Base-by-base conservation (phyloP, 1,284 basidiomycete species). In the Sanghuangporus sanghuang region DNA sequence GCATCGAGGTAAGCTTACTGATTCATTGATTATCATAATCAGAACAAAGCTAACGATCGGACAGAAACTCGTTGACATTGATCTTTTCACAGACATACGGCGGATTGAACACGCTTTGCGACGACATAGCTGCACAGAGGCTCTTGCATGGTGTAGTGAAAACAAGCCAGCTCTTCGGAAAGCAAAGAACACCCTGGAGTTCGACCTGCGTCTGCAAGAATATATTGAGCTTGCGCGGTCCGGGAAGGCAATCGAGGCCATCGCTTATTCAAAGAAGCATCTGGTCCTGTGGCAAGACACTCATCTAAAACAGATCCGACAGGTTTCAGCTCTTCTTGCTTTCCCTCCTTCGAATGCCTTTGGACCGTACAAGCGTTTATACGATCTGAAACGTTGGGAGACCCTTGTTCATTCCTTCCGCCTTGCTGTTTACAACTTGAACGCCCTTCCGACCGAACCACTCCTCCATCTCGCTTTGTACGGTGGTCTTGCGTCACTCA, bases 91-190 rank as follows among this genome's bases (percentile, higher is more conserved):
- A 63, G 95, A 98, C 68, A 91, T 98, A 53, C 82, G 81, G 38
- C 82, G 88, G 61, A 95, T 98, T 67, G 95, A 98, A 74, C 79
- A 82, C 6, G 93, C 93, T 0, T 81, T 99, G 18, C 76, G 79
- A 16, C 77, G 78, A 57, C 87, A 93, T 68, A 91, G 90, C 70
- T 95, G 94, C 69, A 79, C 88, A 1, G 91, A 95, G 73, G 96
- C 96, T 5, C 79, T 99, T 50, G 83, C 86, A 14, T 99, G 96
- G 96, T 98, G 96, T 70, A 93, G 86, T 64, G 97, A 99, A 80
- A 98, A 99, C 77, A 93, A 96, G 74, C 85, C 87, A 36, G 89
- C 92, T 7, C 81, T 99, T 62, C 87, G 93, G 64, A 98, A 98
- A 79, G 85, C 89, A 71, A 95, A 93, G 93, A 95, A 91, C 75